phyloP scores from a whole-genome alignment of 441 rosid species.

The Rhodomyrtus psidioides region DNA sequence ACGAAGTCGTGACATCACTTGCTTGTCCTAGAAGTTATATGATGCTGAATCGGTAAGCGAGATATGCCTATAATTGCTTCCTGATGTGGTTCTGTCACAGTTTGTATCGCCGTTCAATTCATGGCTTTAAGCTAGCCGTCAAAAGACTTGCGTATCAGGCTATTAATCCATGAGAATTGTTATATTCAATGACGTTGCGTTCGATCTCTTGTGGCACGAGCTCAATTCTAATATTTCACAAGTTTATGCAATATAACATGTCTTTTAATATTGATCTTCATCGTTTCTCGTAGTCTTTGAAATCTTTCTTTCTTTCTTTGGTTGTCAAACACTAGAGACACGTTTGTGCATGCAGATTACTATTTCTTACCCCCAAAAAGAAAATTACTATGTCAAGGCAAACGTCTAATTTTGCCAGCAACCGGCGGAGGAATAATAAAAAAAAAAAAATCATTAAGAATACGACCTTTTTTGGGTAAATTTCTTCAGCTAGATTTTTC shows the following conservation, averaged over 20 bases:
- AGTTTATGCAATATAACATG: not conserved
- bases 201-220: not conserved
- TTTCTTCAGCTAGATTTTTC: too few species aligned
- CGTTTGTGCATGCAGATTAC: not conserved
- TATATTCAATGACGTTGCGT: not conserved
- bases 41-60: not conserved
- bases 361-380: too few species aligned
- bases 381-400: not conserved
- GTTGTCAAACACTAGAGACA: not conserved
- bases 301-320: not conserved
- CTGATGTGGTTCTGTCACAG: not conserved
- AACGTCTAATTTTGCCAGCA: not conserved
- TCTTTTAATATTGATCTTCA: not conserved
- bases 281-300: not conserved
- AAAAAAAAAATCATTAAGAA: too few species aligned
- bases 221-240: not conserved
- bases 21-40: not conserved
- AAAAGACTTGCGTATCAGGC: not conserved
- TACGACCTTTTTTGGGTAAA: too few species aligned
- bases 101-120: too few species aligned
- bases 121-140: not conserved
- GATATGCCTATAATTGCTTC: not conserved
- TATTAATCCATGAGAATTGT: not conserved
- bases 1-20: not conserved
- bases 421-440: too few species aligned